Conservation (phyloP, 129 eudicot species). For the Centrapalus pauciflorus region DNA sequence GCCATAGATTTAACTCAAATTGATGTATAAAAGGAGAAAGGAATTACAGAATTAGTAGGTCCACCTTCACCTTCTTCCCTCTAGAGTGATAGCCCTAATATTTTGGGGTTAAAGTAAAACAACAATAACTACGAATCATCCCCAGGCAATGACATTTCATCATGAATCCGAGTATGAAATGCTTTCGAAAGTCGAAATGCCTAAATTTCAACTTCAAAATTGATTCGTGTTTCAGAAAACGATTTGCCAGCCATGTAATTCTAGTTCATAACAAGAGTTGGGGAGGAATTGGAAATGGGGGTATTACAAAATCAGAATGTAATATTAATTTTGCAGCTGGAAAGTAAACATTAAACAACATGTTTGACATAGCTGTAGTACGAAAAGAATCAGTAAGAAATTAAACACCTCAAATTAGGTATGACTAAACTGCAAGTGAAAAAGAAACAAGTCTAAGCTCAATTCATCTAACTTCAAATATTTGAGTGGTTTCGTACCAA, state of each 20-base stretch:
- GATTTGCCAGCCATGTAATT: too few species aligned
- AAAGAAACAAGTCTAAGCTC: not conserved
- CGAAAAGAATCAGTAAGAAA: not conserved
- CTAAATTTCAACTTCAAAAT: not conserved
- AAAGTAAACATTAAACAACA: too few species aligned
- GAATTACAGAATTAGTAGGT: not conserved
- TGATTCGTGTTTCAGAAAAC: not conserved
- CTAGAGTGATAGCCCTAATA: not conserved
- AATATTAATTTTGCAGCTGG: not conserved
- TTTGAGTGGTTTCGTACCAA: not conserved
- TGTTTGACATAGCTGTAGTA: not conserved
- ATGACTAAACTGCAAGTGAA: not conserved
- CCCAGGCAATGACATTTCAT: not conserved
- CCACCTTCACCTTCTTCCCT: not conserved
- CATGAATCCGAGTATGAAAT: not conserved
- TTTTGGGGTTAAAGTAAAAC: conserved; percentile 17
- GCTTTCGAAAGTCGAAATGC: not conserved
- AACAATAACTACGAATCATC: conserved; percentile 4
- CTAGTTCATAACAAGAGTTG: not conserved
- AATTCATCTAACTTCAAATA: not conserved
- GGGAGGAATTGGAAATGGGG: not conserved
- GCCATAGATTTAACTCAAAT: conserved; percentile 4
- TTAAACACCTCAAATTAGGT: not conserved
- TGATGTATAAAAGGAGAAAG: not conserved
- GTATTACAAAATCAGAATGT: too few species aligned